Evolutionary conservation across 768 basidiomycete species (phyloP).

Genomic region (Xerocomus spinulosus): DNA sequence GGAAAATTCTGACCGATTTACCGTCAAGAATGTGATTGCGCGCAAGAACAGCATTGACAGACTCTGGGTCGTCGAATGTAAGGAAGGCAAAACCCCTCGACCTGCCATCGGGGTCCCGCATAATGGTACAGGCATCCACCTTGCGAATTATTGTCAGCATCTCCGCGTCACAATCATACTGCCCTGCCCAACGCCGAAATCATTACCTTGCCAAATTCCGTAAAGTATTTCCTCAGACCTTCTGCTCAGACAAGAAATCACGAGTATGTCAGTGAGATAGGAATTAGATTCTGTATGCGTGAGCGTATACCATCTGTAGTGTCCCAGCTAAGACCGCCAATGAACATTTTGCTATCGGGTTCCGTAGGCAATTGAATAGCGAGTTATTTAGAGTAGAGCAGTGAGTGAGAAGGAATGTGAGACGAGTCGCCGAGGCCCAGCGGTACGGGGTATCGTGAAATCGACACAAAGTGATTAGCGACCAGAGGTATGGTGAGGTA

Average conservation of each 20-base stretch:
- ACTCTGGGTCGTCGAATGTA: conserved; percentile 66
- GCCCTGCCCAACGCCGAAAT: conserved; percentile 5
- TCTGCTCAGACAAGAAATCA: conserved; percentile 38
- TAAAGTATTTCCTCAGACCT: conserved; percentile 66
- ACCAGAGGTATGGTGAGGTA: conserved; percentile 33
- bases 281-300: conserved; percentile 21
- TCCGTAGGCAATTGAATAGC: conserved; percentile 28
- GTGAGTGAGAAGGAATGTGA: conserved; percentile 24
- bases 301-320: conserved; percentile 74
- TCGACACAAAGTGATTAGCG: conserved; percentile 31
- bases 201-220: conserved; percentile 69
- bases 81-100: conserved; percentile 84
- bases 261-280: conserved; percentile 24
- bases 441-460: conserved; percentile 36
- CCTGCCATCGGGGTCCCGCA: conserved; percentile 72
- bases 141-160: conserved; percentile 28
- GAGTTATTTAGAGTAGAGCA: conserved; percentile 28
- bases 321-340: conserved; percentile 88
- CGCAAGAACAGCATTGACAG: conserved; percentile 61
- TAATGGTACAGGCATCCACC: conserved; percentile 80
- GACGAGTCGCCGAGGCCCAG: conserved; percentile 31
- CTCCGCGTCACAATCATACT: background rate
- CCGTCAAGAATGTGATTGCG: conserved; percentile 72
- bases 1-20: conserved; percentile 52
- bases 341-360: conserved; percentile 78